Base-by-base conservation (phyloP, 768 basidiomycete species). In the Lactifluus echinatus region DNA sequence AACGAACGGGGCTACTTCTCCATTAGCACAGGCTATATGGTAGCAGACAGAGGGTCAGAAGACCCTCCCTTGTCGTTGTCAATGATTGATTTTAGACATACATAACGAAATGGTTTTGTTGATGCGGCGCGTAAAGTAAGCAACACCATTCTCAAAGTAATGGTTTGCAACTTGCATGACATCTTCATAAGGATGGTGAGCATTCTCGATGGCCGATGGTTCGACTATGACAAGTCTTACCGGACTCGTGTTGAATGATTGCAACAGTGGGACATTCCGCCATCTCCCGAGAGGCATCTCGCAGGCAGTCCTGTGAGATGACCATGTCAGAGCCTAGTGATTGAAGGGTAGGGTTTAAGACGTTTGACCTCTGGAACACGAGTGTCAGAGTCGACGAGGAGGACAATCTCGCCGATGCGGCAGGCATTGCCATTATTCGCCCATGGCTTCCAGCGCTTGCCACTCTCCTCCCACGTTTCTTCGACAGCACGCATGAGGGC, bases 141-240 rank as follows among this genome's bases (percentile, higher is more conserved):
- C 71, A 52, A 76, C 71, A 6, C 74, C 74, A 63, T 75, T 75
- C 68, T 75, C 73, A 39, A 74, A 80, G 69, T 77, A 80, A 62
- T 79, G 76, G 58, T 74, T 69, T n/a, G 74, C 78, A 56, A 79
- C 79, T 68, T 80, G 76, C 77, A 80, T 79, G 60, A 80, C 79
- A 55, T 76, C 74, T 75, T 56, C 68, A 66, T 48, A 61, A 7
- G 50, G 15, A 63, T 23, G 31, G 31, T 31, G 10, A 31, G 21
- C 60, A 68, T 69, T 69, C 56, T n/a, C n/a, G n/a, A 66, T 69
- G 28, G 17, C 43, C n/a, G 19, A 37, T 7, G 24, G n/a, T 23
- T 31, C n/a, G 37, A n/a, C 23, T 10, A 12, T n/a, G 31, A 23
- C 39, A 61, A 37, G 26, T 55, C 66, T 60, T 49, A 70, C 68